phyloP scores from a whole-genome alignment of 495 filamentous ascomycete species.

The Thermothielavioides terrestris region DNA sequence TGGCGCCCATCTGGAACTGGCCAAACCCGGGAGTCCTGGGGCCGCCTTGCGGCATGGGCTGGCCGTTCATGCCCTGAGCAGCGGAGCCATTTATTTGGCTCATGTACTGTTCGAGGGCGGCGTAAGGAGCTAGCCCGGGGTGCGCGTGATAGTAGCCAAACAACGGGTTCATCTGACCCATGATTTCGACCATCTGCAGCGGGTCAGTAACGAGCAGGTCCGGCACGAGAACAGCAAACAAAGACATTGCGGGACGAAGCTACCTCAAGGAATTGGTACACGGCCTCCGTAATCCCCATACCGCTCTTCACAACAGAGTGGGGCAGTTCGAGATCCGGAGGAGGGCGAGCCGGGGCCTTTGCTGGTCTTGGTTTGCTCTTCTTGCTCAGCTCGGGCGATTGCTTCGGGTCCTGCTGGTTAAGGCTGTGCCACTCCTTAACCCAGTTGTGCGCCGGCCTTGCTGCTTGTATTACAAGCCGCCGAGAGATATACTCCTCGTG shows the following conservation, averaged over 20 bases:
- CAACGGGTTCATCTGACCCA: constrained; percentile 63
- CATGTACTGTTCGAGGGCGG: constrained; percentile 55
- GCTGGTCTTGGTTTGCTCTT: constrained; percentile 47
- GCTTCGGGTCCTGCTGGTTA: constrained; percentile 51
- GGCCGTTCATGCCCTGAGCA: constrained; percentile 35
- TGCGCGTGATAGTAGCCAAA: constrained; percentile 54
- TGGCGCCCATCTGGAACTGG: constrained; percentile 46
- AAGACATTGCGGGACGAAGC: background rate
- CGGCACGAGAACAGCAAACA: background rate
- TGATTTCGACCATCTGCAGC: constrained; percentile 59
- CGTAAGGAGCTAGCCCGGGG: constrained; percentile 48
- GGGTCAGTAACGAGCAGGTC: too few species aligned
- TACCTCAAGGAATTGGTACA: constrained; percentile 66
- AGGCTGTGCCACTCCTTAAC: constrained; percentile 46
- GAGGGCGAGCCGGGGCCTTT: constrained; percentile 42
- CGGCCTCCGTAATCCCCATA: constrained; percentile 50
- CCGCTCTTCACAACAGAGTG: constrained; percentile 52
- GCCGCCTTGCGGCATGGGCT: constrained; percentile 30
- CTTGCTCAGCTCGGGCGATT: constrained; percentile 67
- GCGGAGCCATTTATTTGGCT: constrained; percentile 27
- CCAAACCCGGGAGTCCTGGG: constrained; percentile 41
- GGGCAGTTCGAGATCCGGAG: constrained; percentile 51
- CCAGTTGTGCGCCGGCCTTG: constrained; percentile 46
- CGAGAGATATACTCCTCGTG: constrained; percentile 65
- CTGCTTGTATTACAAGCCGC: constrained; percentile 44